These are phyloP conservation scores for Blepharisma japonicum DNA, from an alignment of 73 alveolate genomes.

Conservation along the genomic window DNA sequence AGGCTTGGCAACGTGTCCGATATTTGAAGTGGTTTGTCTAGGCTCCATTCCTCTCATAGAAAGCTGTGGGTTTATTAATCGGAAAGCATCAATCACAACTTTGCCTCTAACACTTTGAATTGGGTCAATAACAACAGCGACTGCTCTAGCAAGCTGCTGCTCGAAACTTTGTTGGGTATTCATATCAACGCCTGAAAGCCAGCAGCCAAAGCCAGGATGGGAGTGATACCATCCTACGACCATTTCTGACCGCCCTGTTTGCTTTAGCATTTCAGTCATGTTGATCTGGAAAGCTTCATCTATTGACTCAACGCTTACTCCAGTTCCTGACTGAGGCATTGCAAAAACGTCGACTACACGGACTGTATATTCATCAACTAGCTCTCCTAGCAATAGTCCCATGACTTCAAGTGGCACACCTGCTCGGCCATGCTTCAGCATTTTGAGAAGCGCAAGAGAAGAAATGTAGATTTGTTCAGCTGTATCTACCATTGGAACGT, in stretches of 20 bases:
- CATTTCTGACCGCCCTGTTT: slow-evolving; percentile 97
- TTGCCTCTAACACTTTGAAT: slow-evolving; percentile 97
- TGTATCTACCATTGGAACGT: slow-evolving; percentile 64
- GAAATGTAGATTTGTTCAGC: slow-evolving; percentile 95
- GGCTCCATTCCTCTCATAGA: slow-evolving; percentile 93
- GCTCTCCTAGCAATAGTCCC: slow-evolving; percentile 99
- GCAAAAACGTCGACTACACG: slow-evolving; percentile 99
- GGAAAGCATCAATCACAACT: slow-evolving; percentile 99
- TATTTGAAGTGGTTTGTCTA: slow-evolving; percentile 98
- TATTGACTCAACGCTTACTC: slow-evolving; percentile 98
- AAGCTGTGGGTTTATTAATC: slow-evolving; percentile 85
- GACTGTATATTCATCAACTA: slow-evolving; percentile 95
- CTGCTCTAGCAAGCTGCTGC: slow-evolving; percentile 96
- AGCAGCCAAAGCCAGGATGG: slow-evolving; percentile 99
- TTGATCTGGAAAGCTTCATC: slow-evolving; percentile 98
- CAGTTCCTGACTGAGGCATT: slow-evolving; percentile 99
- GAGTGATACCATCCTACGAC: slow-evolving; percentile 99
- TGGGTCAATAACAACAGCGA: slow-evolving; percentile 99
- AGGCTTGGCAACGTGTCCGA: slow-evolving; percentile 94
- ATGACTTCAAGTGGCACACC: slow-evolving; percentile 99
- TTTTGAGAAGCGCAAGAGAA: slow-evolving; percentile 87
- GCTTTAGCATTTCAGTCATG: slow-evolving; percentile 98
- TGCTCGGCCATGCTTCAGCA: slow-evolving; percentile 87
- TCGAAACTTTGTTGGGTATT: slow-evolving; percentile 97
- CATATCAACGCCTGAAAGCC: slow-evolving; percentile 93